Percentiles rank a stretch among this genome's conserved stretches.
phyloP scores from a whole-genome alignment of 2,329 filamentous ascomycete genomes.

The Madurella fahalii region DNA sequence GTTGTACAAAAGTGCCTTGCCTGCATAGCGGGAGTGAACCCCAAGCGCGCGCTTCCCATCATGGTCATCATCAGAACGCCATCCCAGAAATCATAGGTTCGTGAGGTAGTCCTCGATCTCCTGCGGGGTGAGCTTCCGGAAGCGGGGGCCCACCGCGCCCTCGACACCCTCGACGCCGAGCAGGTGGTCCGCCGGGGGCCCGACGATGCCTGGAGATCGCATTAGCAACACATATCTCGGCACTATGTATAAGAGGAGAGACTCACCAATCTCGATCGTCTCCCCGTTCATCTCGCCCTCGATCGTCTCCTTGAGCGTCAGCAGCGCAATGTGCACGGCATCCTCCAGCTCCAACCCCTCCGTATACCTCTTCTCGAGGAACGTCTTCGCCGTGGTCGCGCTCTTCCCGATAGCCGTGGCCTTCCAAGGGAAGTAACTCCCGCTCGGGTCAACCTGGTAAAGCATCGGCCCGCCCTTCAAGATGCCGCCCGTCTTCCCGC shows the following conservation, averaged over 20 bases:
- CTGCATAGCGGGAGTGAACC: slow-evolving; percentile 20
- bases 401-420: slow-evolving; percentile 98
- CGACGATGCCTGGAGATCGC: slow-evolving; percentile 72
- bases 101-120: slow-evolving; percentile 99
- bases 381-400: slow-evolving; percentile 96
- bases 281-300: slow-evolving; percentile 99
- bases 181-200: slow-evolving; percentile 87
- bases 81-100: slow-evolving; percentile 66
- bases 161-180: slow-evolving; percentile 88
- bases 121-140: slow-evolving; percentile 91
- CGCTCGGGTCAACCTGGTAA: slow-evolving; percentile 98
- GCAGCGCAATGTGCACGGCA: slow-evolving; percentile 93
- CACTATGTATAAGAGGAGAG: neutral
- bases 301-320: slow-evolving; percentile 98
- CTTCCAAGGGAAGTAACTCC: slow-evolving; percentile 99
- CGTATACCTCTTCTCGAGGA: slow-evolving; percentile 98
- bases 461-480: slow-evolving; percentile 94
- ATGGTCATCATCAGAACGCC: slow-evolving; percentile 17
- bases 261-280: slow-evolving; percentile 91
- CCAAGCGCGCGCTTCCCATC: slow-evolving; percentile 17
- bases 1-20: slow-evolving; percentile 39
- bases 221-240: neutral
- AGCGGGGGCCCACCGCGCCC: slow-evolving; percentile 77
- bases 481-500: slow-evolving; percentile 89
- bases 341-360: slow-evolving; percentile 96